Conservation (phyloP, 192 early-diverging fungal genomes). For the Fimicolochytrium jonesii region DNA sequence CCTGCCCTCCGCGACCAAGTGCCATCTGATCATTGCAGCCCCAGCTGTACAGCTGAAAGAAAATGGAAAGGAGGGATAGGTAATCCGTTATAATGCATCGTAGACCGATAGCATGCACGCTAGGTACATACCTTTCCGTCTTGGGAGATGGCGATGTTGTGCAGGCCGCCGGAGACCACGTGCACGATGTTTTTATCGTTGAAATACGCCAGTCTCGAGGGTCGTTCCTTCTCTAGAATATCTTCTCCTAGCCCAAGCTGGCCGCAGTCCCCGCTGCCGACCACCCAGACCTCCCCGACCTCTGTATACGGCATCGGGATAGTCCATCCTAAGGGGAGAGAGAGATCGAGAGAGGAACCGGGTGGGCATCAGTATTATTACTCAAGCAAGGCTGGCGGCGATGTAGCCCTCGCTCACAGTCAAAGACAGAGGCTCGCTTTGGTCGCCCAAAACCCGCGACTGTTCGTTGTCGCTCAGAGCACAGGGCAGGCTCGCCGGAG, state of each 20-base stretch:
- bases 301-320: conserved; percentile 14
- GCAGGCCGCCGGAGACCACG: conserved; percentile 82
- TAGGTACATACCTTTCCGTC: conserved; percentile 71
- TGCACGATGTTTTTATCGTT: conserved; percentile 70
- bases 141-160: conserved; percentile 70
- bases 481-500: too few relatives aligned
- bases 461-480: too few relatives aligned
- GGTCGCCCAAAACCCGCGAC: too few relatives aligned
- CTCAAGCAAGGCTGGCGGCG: too few relatives aligned
- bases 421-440: too few relatives aligned
- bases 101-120: too few relatives aligned
- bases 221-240: conserved; percentile 70
- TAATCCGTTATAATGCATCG: too few relatives aligned
- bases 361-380: too few relatives aligned
- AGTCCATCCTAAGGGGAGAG: too few relatives aligned
- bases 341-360: too few relatives aligned
- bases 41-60: conserved; percentile 77
- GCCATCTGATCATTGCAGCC: conserved; percentile 93
- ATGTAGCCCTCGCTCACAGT: too few relatives aligned
- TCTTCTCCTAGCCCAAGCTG: conserved; percentile 90
- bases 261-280: conserved; percentile 86
- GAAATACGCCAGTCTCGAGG: conserved; percentile 61
- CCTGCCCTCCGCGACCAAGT: conserved; percentile 65
- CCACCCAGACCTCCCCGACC: conserved; percentile 69
- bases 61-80: not conserved